Evolutionary conservation across 352 stramenopile genomes (phyloP).

Genomic region (Pythium aristosporum): DNA sequence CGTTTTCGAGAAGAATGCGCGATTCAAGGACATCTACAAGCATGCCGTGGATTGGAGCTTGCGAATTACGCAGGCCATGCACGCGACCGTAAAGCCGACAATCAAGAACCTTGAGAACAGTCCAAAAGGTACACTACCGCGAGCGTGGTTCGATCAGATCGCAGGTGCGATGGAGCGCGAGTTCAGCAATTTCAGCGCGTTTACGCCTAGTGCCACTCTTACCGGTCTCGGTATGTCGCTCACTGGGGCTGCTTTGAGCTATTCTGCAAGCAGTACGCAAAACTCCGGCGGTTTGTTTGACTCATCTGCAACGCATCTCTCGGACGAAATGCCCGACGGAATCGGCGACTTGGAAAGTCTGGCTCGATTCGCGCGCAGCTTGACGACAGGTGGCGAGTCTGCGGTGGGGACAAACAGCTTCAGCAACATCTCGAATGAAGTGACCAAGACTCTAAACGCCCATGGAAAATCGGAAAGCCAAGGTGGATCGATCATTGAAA

Average conservation of each 20-base stretch:
- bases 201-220: constrained; percentile 23
- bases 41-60: constrained; percentile 76
- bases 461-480: constrained; percentile 17
- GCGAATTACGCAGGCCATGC: constrained; percentile 73
- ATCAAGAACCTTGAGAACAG: constrained; percentile 64
- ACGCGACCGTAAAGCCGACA: constrained; percentile 74
- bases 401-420: constrained; percentile 33
- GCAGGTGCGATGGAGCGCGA: constrained; percentile 47
- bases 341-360: constrained; percentile 71
- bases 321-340: constrained; percentile 44
- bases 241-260: not conserved
- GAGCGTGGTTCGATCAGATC: constrained; percentile 79
- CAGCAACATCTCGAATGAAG: constrained; percentile 72
- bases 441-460: constrained; percentile 64
- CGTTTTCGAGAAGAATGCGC: constrained; percentile 76
- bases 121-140: constrained; percentile 68
- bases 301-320: constrained; percentile 30
- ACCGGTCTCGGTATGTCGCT: not conserved
- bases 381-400: constrained; percentile 38
- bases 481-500: constrained; percentile 28
- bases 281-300: constrained; percentile 25
- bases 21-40: constrained; percentile 83
- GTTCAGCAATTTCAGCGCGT: constrained; percentile 34
- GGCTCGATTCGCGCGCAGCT: constrained; percentile 64
- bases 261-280: not conserved